Evolutionary conservation across 2,329 filamentous ascomycete genomes (phyloP).

Genomic region (Fusarium pseudograminearum): DNA sequence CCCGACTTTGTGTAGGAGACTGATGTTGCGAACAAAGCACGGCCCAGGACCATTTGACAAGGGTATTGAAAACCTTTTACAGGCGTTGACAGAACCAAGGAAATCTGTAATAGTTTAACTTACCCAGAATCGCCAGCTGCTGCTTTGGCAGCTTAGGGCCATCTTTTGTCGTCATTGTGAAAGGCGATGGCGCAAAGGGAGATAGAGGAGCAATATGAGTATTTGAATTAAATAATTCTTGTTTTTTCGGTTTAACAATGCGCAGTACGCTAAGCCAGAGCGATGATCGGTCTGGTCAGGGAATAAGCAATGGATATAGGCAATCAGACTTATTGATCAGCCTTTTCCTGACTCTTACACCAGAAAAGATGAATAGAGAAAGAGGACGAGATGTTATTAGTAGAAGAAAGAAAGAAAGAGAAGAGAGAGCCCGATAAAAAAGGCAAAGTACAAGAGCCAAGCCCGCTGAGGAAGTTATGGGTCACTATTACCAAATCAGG

Average conservation of each 20-base stretch:
- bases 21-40: conserved; percentile 6
- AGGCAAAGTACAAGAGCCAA: conserved; percentile 19
- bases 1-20: not conserved
- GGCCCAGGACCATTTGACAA: conserved; percentile 1
- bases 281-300: not conserved
- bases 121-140: conserved; percentile 84
- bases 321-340: conserved; percentile 9
- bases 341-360: conserved; percentile 4
- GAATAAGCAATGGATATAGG: not conserved
- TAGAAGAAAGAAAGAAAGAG: not conserved
- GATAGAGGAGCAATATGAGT: conserved; percentile 8
- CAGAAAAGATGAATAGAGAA: conserved; percentile 11
- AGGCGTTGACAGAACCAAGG: not conserved
- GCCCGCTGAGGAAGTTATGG: conserved; percentile 13
- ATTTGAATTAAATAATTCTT: conserved; percentile 10
- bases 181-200: conserved; percentile 22
- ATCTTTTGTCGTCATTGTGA: conserved; percentile 42
- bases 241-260: conserved; percentile 6
- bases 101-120: conserved; percentile 47
- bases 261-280: not conserved
- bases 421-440: conserved; percentile 2
- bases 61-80: not conserved
- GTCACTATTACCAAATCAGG: conserved; percentile 26
- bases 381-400: not conserved
- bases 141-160: conserved; percentile 76